These are phyloP conservation scores for Avena atlantica DNA, from an alignment of 176 grass and related monocot species.

Conservation along the genomic window DNA sequence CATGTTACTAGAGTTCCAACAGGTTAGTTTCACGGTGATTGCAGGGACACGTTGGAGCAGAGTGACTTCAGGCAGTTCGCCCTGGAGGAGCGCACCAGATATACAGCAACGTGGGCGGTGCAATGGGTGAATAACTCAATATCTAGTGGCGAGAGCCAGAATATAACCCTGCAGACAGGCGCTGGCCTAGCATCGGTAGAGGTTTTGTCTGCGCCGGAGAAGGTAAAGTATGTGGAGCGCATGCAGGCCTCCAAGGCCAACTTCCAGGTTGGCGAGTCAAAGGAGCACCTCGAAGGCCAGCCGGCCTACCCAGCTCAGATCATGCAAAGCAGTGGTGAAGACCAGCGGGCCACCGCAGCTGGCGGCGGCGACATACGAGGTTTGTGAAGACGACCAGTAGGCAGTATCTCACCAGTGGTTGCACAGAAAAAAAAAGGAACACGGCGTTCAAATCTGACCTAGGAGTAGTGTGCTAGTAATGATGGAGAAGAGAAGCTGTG, in stretches of 20 bases:
- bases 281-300: background rate
- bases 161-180: background rate
- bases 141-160: background rate
- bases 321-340: background rate
- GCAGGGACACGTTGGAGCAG: background rate
- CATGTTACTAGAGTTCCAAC: background rate
- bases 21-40: background rate
- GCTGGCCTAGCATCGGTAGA: background rate
- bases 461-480: background rate
- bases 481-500: background rate
- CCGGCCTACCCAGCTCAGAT: background rate
- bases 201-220: background rate
- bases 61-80: background rate
- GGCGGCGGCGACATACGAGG: background rate
- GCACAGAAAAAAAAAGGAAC: background rate
- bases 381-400: background rate
- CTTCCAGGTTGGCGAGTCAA: background rate
- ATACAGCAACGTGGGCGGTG: background rate
- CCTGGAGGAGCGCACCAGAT: background rate
- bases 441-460: background rate
- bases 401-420: background rate
- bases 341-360: background rate
- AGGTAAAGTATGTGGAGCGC: background rate
- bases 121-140: background rate
- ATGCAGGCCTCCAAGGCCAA: background rate